phyloP scores from a whole-genome alignment of 164 flowering plant species.

The Nelumbo lutea region DNA sequence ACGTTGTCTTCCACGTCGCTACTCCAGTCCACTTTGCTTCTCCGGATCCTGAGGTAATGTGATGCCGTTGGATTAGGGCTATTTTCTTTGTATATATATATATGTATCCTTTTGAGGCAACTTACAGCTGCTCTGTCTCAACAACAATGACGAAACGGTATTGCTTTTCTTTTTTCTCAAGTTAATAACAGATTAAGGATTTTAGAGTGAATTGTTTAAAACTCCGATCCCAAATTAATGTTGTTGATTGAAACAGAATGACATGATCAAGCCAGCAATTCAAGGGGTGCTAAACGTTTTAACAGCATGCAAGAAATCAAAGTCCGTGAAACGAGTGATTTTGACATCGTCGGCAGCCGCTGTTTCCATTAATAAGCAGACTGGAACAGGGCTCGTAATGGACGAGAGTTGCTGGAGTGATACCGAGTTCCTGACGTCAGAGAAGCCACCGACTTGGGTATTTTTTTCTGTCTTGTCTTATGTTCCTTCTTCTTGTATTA shows the following conservation, averaged over 20 bases:
- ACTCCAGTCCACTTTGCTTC: conserved; percentile 71
- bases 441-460: conserved; percentile 81
- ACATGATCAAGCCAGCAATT: conserved; percentile 78
- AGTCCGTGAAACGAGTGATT: conserved; percentile 59
- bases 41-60: conserved; percentile 59
- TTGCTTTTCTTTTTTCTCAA: no score
- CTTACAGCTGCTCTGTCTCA: no score
- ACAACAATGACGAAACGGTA: no score
- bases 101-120: no score
- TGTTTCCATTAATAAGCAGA: conserved; percentile 39
- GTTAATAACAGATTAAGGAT: no score
- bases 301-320: conserved; percentile 52
- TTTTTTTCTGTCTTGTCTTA: neutral
- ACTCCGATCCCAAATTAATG: no score
- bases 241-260: conserved; percentile 28
- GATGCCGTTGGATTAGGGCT: no score
- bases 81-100: no score
- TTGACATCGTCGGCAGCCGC: conserved; percentile 76
- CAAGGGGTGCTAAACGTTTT: conserved; percentile 55
- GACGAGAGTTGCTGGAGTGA: conserved; percentile 66
- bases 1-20: conserved; percentile 67
- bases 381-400: conserved; percentile 47
- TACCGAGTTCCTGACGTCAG: conserved; percentile 45
- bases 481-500: no score
- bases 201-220: no score